Evolutionary conservation across 2,329 filamentous ascomycete genomes (phyloP), one percentile per base, ranked within the genome.

Genomic region (Ophiosphaerella narmari): DNA sequence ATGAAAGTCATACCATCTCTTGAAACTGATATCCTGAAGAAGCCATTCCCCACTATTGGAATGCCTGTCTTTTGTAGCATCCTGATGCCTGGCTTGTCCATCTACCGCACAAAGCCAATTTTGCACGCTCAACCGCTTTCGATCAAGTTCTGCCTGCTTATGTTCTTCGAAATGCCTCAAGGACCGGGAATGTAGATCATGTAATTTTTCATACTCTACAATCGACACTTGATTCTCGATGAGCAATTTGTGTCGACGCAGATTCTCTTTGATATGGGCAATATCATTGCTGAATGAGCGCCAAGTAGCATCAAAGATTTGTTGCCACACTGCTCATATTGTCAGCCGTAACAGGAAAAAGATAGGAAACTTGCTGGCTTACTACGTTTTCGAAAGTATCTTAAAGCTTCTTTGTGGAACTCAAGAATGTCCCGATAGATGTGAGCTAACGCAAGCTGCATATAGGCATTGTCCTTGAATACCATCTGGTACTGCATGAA

Each of bases 261-360:
- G 59, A 46, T 68, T 64, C 13, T 64, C 52, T 12, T 66, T 54
- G 24, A 75, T 62, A 5, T 60, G 56, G 8, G 59, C 38, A 38
- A 74, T 67, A 8, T 54, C 52, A 9, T 59, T 48, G 5, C 50
- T 44, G 43, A 73, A 74, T 8, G 60, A 59, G 41, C 60, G 65
- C 72, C 72, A 75, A 11, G 58, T 56, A 3, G 70, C 57, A 39
- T 59, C 50, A 40, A 75, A 74, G 3, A 75, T 2, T 29, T 68
- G 54, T 39, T 62, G 63, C 63, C 68, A 71, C 34, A 58, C 68
- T 71, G 37, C 14, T 8, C 5, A 37, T 13, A 13, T 26, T 8
- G 8, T 44, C 12, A 33, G 31, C 31, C 13, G 18, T 31, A 31
- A 21, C 23, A 29, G 24, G 13, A 11, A 29, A 31, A n/a, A 8